phyloP scores from a whole-genome alignment of 495 filamentous ascomycete species.

The Hyphodiscus hymeniophilus region DNA sequence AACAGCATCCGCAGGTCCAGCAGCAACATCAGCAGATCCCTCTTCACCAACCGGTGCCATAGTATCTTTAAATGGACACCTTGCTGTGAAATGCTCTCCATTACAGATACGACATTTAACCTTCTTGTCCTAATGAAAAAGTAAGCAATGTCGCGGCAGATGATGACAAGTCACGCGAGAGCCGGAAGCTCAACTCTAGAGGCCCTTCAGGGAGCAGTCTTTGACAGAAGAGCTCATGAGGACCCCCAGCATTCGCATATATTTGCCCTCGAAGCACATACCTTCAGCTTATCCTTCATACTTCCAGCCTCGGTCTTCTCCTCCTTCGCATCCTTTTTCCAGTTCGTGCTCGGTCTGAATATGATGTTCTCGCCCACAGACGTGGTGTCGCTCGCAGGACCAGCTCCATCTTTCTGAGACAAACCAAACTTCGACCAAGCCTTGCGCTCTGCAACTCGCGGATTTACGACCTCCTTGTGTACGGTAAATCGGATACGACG shows the following conservation, averaged over 20 bases:
- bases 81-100: slow-evolving; percentile 96
- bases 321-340: slow-evolving; percentile 80
- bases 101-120: slow-evolving; percentile 99
- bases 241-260: too few relatives aligned
- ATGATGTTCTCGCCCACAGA: slow-evolving; percentile 94
- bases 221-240: too few relatives aligned
- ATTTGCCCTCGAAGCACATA: too few relatives aligned
- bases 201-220: too few relatives aligned
- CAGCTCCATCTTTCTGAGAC: slow-evolving; percentile 55
- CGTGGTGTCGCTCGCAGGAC: slow-evolving; percentile 68
- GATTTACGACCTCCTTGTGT: slow-evolving; percentile 87
- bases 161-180: too few relatives aligned
- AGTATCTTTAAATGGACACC: slow-evolving; percentile 67
- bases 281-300: slow-evolving; percentile 82
- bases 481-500: slow-evolving; percentile 86
- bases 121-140: slow-evolving; percentile 67
- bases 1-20: slow-evolving; percentile 33
- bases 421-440: slow-evolving; percentile 87
- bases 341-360: slow-evolving; percentile 83
- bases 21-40: slow-evolving; percentile 41
- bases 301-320: slow-evolving; percentile 60
- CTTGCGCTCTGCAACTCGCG: slow-evolving; percentile 88
- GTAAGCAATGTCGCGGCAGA: too few relatives aligned
- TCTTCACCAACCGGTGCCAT: slow-evolving; percentile 50
- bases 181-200: too few relatives aligned